Conservation (phyloP, 768 basidiomycete species). For the Boletus sensibilis region DNA sequence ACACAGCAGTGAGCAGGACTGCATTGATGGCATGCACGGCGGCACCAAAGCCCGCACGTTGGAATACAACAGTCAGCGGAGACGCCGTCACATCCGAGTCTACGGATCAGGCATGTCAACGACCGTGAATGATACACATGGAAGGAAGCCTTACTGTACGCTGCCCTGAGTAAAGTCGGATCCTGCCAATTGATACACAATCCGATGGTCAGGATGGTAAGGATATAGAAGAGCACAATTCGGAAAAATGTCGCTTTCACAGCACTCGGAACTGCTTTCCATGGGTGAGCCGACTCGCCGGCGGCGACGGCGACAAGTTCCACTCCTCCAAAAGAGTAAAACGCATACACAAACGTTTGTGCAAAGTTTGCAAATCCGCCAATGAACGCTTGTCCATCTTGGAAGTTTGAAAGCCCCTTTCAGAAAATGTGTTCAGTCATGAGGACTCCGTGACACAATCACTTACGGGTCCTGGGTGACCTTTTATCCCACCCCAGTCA, state of each 20-base stretch:
- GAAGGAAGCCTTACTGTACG: constrained; percentile 35
- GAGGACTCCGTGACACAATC: not conserved
- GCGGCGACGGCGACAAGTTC: constrained; percentile 75
- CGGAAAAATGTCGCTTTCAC: constrained; percentile 69
- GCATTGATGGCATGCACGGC: constrained; percentile 65
- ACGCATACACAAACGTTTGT: constrained; percentile 64
- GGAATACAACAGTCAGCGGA: constrained; percentile 63
- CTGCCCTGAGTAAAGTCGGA: constrained; percentile 48
- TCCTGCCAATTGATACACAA: constrained; percentile 63
- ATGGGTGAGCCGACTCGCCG: constrained; percentile 62
- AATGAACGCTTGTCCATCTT: constrained; percentile 49
- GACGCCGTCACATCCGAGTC: constrained; percentile 54
- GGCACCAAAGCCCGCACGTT: constrained; percentile 60
- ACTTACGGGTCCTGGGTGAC: constrained; percentile 57
- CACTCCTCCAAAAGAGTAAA: constrained; percentile 68
- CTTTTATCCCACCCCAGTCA: constrained; percentile 59
- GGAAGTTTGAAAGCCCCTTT: constrained; percentile 52
- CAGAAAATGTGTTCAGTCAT: not conserved
- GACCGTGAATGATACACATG: not conserved
- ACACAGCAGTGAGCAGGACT: constrained; percentile 61
- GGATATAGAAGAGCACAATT: constrained; percentile 62
- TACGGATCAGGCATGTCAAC: constrained; percentile 15
- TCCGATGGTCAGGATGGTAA: constrained; percentile 64
- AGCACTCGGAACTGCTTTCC: constrained; percentile 61
- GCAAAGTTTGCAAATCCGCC: constrained; percentile 54